phyloP scores from a whole-genome alignment of 371 early-diverging fungal genomes.

The Zychaea mexicana region DNA sequence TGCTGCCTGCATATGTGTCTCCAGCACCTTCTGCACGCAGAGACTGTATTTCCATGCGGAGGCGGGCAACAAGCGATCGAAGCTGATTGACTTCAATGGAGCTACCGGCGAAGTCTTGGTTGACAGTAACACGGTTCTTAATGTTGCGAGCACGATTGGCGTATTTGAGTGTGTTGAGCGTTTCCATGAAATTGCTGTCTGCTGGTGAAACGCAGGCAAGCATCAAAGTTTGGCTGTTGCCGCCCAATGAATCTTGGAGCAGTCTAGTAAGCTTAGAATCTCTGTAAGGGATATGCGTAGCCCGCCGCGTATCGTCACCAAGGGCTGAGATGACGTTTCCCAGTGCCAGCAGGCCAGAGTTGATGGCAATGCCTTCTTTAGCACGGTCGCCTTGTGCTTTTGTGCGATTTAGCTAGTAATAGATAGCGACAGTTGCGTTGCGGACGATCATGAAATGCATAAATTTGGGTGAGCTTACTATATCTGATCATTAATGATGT shows the following conservation, averaged over 20 bases:
- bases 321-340: constrained; percentile 99
- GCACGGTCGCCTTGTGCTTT: constrained; percentile 93
- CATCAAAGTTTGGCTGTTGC: constrained; percentile 92
- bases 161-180: constrained; percentile 90
- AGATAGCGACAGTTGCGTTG: background rate
- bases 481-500: background rate
- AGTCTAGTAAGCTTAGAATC: constrained; percentile 98
- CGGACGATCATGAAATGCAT: background rate
- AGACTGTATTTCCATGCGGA: constrained; percentile 64
- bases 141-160: constrained; percentile 90
- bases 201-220: constrained; percentile 90
- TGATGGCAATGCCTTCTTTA: constrained; percentile 98
- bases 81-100: constrained; percentile 71
- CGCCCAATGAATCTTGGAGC: constrained; percentile 97
- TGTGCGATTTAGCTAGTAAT: constrained; percentile 83
- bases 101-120: constrained; percentile 68
- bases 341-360: constrained; percentile 94
- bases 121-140: constrained; percentile 80
- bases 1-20: constrained; percentile 26
- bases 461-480: no score
- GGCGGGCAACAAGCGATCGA: constrained; percentile 71
- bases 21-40: constrained; percentile 45
- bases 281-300: constrained; percentile 91
- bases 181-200: constrained; percentile 84
- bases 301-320: constrained; percentile 77